Evolutionary conservation across 345 rosid genomes (phyloP).

Genomic region (Geranium rotundifolium): DNA sequence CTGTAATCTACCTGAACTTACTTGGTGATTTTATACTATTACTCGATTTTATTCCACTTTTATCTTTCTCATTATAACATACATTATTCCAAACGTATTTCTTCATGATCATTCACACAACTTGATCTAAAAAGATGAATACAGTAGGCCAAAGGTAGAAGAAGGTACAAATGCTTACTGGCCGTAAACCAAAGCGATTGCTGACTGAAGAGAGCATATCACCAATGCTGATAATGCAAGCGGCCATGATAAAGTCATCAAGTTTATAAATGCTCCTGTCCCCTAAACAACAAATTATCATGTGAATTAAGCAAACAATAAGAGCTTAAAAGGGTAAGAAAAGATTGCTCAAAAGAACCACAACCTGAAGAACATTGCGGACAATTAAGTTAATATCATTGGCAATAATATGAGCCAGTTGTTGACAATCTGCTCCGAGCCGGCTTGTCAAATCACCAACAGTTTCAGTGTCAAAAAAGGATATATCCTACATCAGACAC

Average conservation of each 20-base stretch:
- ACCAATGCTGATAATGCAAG: constrained; percentile 39
- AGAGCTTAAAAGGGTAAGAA: constrained; percentile 2
- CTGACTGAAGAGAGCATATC: constrained; percentile 26
- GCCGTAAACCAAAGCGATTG: constrained; percentile 32
- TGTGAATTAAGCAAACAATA: background rate
- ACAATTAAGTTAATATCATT: constrained; percentile 34
- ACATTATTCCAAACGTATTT: background rate
- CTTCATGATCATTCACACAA: background rate
- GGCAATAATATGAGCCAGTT: constrained; percentile 34
- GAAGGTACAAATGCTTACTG: constrained; percentile 21
- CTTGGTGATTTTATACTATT: no score
- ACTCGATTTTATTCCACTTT: no score
- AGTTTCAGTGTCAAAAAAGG: constrained; percentile 35
- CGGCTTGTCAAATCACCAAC: constrained; percentile 47
- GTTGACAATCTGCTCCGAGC: constrained; percentile 48
- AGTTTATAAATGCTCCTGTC: constrained; percentile 40
- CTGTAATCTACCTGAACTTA: no score
- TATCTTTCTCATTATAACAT: no score
- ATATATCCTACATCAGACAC: constrained; percentile 27
- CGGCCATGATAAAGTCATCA: constrained; percentile 44
- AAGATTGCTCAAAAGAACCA: background rate
- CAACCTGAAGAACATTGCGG: constrained; percentile 46
- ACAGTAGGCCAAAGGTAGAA: background rate
- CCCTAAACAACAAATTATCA: constrained; percentile 25
- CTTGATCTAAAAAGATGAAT: background rate